Evolutionary conservation across 2,329 filamentous ascomycete genomes (phyloP).

Genomic region (Alternaria conjuncta): DNA sequence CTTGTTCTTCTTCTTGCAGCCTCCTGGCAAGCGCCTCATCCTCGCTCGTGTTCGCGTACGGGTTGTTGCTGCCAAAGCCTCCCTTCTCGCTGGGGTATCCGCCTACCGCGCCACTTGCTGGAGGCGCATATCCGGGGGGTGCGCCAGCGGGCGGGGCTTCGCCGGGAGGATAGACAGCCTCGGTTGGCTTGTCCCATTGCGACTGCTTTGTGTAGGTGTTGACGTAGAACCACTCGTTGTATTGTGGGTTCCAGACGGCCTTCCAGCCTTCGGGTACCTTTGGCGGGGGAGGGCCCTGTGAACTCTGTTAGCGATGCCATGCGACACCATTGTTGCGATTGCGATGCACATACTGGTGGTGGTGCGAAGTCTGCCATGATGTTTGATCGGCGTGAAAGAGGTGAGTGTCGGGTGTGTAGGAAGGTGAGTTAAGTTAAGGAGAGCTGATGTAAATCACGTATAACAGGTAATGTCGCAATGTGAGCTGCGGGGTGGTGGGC

Average conservation of each 20-base stretch:
- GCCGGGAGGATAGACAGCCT: conserved; percentile 64
- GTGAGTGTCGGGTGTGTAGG: background rate
- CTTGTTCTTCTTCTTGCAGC: conserved; percentile 84
- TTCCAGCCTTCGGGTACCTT: conserved; percentile 80
- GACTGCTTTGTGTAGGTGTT: conserved; percentile 87
- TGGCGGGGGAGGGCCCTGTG: conserved; percentile 62
- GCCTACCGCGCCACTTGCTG: conserved; percentile 46
- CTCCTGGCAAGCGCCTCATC: conserved; percentile 78
- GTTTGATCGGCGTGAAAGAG: background rate
- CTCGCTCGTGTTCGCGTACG: conserved; percentile 66
- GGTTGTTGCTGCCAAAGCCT: conserved; percentile 67
- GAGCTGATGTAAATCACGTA: background rate
- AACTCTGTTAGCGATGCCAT: conserved; percentile 11
- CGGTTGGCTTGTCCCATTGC: conserved; percentile 85
- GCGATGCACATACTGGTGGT: conserved; percentile 35
- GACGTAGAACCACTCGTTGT: conserved; percentile 93
- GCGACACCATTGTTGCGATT: conserved; percentile 2
- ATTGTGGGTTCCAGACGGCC: conserved; percentile 82
- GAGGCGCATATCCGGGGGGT: conserved; percentile 70
- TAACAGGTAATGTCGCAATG: conserved; percentile 6
- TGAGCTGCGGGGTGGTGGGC: conserved; percentile 14
- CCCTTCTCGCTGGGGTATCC: conserved; percentile 52
- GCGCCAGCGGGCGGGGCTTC: conserved; percentile 61
- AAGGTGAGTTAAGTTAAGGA: background rate
- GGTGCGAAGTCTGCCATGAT: conserved; percentile 46